A percentile compares a stretch with the other conserved stretches of the same genome.
These are phyloP conservation scores for Phylloporus sp. DNA, from an alignment of 768 basidiomycete species.

Conservation along the genomic window DNA sequence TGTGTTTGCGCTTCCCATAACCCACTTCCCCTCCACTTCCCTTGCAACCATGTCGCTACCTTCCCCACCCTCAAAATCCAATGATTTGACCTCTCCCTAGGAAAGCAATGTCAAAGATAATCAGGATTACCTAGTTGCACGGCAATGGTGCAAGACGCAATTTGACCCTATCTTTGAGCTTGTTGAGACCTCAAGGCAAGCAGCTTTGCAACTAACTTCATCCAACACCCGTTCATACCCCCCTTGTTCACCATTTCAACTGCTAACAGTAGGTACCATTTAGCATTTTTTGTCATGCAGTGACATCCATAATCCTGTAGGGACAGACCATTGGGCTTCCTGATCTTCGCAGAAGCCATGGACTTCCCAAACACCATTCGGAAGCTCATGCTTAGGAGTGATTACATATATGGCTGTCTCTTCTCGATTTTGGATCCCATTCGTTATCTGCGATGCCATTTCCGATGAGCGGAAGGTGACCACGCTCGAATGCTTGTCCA, in stretches of 20 bases:
- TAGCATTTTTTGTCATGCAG: background rate
- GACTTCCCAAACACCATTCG: background rate
- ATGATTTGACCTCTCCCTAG: too few relatives aligned
- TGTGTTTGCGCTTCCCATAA: too few relatives aligned
- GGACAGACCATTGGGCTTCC: background rate
- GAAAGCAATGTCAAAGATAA: too few relatives aligned
- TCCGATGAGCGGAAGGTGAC: background rate
- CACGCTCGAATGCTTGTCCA: conserved; percentile 13
- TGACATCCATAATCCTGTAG: background rate
- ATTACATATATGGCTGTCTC: background rate
- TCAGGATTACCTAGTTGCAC: too few relatives aligned
- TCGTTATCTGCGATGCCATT: conserved; percentile 10
- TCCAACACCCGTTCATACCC: background rate
- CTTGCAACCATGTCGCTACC: too few relatives aligned
- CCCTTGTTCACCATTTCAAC: background rate
- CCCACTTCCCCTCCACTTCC: too few relatives aligned
- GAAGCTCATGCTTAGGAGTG: background rate
- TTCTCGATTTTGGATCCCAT: conserved; percentile 2
- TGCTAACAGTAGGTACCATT: background rate
- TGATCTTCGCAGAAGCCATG: background rate
- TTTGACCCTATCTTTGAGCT: background rate
- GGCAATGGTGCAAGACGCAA: background rate
- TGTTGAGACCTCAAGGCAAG: background rate
- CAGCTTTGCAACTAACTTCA: background rate
- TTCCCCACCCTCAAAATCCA: too few relatives aligned